Conservation (phyloP, 805 yeast species). For the Pichia sporocuriosa region DNA sequence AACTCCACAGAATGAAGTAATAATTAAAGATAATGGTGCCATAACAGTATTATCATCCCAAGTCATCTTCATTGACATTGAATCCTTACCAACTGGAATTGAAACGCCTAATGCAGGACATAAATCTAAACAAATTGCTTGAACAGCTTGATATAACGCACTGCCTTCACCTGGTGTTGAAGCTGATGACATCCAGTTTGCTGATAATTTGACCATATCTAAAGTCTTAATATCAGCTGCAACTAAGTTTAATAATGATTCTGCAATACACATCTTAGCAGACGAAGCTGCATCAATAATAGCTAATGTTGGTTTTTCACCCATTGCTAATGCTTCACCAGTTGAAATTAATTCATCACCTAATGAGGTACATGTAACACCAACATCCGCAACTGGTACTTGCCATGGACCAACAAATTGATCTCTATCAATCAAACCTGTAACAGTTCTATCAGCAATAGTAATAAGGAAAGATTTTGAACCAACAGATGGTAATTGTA, state of each 20-base stretch:
- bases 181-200: constrained; percentile 99
- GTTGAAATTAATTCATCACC: constrained; percentile 64
- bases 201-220: constrained; percentile 76
- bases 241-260: constrained; percentile 76
- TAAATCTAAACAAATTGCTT: constrained; percentile 88
- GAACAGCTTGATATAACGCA: constrained; percentile 91
- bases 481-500: constrained; percentile 89
- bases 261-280: constrained; percentile 94
- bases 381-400: constrained; percentile 97
- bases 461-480: constrained; percentile 91
- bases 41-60: constrained; percentile 92
- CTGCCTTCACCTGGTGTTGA: constrained; percentile 93
- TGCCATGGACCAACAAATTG: constrained; percentile 99
- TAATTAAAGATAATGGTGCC: constrained; percentile 86
- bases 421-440: constrained; percentile 94
- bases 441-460: constrained; percentile 97
- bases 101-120: constrained; percentile 90
- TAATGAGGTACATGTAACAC: constrained; percentile 86
- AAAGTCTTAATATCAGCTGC: constrained; percentile 84
- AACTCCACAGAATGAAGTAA: constrained; percentile 91
- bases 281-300: constrained; percentile 83
- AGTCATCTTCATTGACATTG: constrained; percentile 98
- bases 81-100: constrained; percentile 97
- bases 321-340: constrained; percentile 98
- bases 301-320: constrained; percentile 91